Conservation (phyloP, 352 stramenopile genomes). For the Pythium periplocum region DNA sequence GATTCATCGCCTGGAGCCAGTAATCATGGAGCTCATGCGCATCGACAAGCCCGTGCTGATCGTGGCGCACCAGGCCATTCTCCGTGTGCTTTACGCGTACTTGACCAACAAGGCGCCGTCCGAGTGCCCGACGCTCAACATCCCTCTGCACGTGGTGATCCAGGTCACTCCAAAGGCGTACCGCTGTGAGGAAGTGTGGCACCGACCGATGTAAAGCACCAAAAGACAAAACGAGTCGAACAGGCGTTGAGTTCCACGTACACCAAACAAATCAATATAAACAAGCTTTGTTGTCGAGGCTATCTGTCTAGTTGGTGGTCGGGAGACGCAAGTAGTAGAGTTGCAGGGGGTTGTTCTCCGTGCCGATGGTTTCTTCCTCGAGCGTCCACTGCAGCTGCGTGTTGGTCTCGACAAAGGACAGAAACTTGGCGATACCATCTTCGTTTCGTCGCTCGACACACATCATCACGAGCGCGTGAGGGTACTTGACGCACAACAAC, state of each 20-base stretch:
- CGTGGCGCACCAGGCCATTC: slow-evolving; percentile 94
- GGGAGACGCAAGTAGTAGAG: slow-evolving; percentile 56
- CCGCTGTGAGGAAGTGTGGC: slow-evolving; percentile 92
- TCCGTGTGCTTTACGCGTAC: slow-evolving; percentile 95
- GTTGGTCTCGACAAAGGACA: slow-evolving; percentile 44
- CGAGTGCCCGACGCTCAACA: slow-evolving; percentile 91
- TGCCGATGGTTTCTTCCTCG: slow-evolving; percentile 35
- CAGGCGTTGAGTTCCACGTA: too few species aligned
- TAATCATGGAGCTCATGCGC: slow-evolving; percentile 97
- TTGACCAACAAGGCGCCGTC: slow-evolving; percentile 91
- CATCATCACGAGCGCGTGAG: slow-evolving; percentile 61
- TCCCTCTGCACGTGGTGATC: slow-evolving; percentile 94
- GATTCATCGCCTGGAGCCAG: slow-evolving; percentile 94
- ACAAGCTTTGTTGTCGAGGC: too few species aligned
- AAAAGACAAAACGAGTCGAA: too few species aligned
- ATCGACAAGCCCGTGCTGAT: slow-evolving; percentile 91
- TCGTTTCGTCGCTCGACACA: slow-evolving; percentile 73
- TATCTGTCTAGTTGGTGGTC: neutral
- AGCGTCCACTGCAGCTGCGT: slow-evolving; percentile 45
- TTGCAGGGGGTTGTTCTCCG: slow-evolving; percentile 57
- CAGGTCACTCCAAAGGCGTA: slow-evolving; percentile 94
- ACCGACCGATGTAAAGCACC: slow-evolving; percentile 68
- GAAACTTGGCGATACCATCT: slow-evolving; percentile 78
- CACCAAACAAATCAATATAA: too few species aligned
- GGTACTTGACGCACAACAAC: slow-evolving; percentile 51